Percentiles rank a stretch among this genome's conserved stretches.
Conservation (phyloP, 73 alveolate genomes). For the Stentor coeruleus region DNA sequence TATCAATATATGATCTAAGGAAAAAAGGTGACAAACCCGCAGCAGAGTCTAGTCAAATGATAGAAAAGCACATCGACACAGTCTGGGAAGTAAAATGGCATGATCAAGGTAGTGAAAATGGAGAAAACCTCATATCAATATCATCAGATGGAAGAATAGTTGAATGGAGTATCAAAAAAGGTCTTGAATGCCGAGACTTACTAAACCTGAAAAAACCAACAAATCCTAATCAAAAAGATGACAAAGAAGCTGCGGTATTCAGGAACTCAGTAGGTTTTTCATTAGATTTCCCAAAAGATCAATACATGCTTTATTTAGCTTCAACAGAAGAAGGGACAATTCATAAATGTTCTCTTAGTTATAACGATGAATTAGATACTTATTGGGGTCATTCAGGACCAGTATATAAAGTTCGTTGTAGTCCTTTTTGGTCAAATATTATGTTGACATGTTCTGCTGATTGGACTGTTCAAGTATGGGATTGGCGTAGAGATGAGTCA, state of each 20-base stretch:
- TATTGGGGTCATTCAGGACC: slow-evolving; percentile 98
- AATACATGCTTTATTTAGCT: slow-evolving; percentile 87
- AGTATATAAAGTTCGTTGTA: slow-evolving; percentile 93
- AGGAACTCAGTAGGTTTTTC: slow-evolving; percentile 79
- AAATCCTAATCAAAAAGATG: slow-evolving; percentile 80
- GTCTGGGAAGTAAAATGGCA: slow-evolving; percentile 98
- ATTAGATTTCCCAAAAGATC: slow-evolving; percentile 74
- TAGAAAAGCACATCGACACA: slow-evolving; percentile 95
- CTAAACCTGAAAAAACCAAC: slow-evolving; percentile 89
- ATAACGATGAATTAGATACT: slow-evolving; percentile 89
- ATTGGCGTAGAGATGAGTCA: slow-evolving; percentile 76
- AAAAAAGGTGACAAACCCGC: slow-evolving; percentile 81
- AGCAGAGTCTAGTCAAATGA: slow-evolving; percentile 84
- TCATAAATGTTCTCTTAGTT: slow-evolving; percentile 88
- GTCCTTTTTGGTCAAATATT: slow-evolving; percentile 90
- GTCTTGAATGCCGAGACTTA: slow-evolving; percentile 92
- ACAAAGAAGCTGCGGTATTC: slow-evolving; percentile 81
- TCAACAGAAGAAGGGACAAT: slow-evolving; percentile 96
- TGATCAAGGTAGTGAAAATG: slow-evolving; percentile 71
- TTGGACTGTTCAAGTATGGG: slow-evolving; percentile 96
- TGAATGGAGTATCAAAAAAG: slow-evolving; percentile 96
- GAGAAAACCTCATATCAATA: slow-evolving; percentile 82
- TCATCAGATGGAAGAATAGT: slow-evolving; percentile 93
- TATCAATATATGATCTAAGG: slow-evolving; percentile 88
- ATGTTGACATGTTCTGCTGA: slow-evolving; percentile 95